Conservation (phyloP, 352 stramenopile genomes). For the Phytophthora pinifolia region DNA sequence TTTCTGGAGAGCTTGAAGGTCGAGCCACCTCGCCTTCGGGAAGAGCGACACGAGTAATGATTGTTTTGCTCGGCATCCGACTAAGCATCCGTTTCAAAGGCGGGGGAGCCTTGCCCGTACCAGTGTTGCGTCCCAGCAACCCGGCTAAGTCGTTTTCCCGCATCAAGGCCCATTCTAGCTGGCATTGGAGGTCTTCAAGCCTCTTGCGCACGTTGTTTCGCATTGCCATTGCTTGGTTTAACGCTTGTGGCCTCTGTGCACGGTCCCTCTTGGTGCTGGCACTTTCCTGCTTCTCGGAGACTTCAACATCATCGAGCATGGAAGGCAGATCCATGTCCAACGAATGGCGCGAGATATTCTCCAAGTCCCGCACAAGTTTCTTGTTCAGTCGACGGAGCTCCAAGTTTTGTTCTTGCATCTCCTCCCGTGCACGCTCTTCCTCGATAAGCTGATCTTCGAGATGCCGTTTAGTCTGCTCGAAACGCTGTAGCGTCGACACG, state of each 20-base stretch:
- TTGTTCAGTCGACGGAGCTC: conserved; percentile 78
- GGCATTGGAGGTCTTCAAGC: conserved; percentile 41
- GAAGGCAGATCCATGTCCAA: conserved; percentile 20
- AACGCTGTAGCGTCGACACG: conserved; percentile 49
- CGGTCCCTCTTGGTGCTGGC: conserved; percentile 14
- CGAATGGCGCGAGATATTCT: conserved; percentile 38
- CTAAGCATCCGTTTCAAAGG: conserved; percentile 50
- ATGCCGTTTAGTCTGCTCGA: conserved; percentile 73
- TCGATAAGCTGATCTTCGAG: conserved; percentile 78
- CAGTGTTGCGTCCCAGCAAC: conserved; percentile 23
- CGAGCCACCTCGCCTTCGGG: conserved; percentile 22
- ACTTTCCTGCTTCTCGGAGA: conserved; percentile 10
- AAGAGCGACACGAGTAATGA: conserved; percentile 44
- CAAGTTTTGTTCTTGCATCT: conserved; percentile 75
- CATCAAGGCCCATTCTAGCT: conserved; percentile 68
- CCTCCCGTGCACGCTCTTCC: conserved; percentile 66
- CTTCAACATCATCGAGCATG: conserved; percentile 15
- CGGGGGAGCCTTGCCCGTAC: conserved; percentile 15
- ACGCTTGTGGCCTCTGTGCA: conserved; percentile 6
- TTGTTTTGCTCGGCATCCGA: conserved; percentile 63
- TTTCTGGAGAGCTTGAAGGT: background rate
- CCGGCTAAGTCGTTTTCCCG: conserved; percentile 64
- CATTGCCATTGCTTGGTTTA: conserved; percentile 26
- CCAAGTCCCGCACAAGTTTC: conserved; percentile 58
- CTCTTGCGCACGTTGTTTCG: conserved; percentile 48